phyloP scores from a whole-genome alignment of 768 basidiomycete genomes.

The Pisolithus marmoratus region DNA sequence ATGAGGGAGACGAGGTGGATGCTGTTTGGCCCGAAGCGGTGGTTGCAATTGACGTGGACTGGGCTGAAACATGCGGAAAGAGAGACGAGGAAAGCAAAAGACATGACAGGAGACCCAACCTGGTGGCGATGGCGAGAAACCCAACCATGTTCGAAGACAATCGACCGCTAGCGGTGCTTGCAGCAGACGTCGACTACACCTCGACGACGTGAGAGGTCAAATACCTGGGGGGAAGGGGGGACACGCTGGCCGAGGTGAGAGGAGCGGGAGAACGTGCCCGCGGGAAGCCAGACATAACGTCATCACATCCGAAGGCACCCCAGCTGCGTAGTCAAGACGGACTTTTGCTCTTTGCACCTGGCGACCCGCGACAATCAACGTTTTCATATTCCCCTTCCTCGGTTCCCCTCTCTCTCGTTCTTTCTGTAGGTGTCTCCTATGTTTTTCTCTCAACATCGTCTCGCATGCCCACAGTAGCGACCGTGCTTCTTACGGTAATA shows the following conservation, averaged over 20 bases:
- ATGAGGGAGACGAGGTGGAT: conserved; percentile 13
- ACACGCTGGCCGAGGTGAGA: not conserved
- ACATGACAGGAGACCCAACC: conserved; percentile 6
- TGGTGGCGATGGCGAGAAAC: conserved; percentile 4
- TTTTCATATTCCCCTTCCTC: not conserved
- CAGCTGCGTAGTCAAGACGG: too few species aligned
- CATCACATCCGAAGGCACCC: too few species aligned
- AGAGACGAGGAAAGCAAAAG: conserved; percentile 25
- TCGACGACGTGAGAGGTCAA: not conserved
- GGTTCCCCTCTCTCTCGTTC: not conserved
- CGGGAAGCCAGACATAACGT: not conserved
- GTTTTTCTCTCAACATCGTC: too few species aligned
- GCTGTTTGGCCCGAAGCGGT: conserved; percentile 16
- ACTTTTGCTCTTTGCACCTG: not conserved
- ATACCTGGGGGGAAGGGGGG: not conserved
- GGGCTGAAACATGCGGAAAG: conserved; percentile 32
- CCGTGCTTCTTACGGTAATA: not conserved
- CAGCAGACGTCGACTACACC: not conserved
- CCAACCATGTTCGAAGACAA: conserved; percentile 9
- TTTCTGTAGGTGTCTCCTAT: too few species aligned
- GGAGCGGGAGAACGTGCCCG: not conserved
- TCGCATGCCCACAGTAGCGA: not conserved
- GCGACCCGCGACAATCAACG: not conserved
- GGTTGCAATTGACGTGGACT: conserved; percentile 21
- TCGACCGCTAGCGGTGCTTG: not conserved